Conservation (phyloP, 805 yeast genomes). For the Schizosaccharomyces lindneri region DNA sequence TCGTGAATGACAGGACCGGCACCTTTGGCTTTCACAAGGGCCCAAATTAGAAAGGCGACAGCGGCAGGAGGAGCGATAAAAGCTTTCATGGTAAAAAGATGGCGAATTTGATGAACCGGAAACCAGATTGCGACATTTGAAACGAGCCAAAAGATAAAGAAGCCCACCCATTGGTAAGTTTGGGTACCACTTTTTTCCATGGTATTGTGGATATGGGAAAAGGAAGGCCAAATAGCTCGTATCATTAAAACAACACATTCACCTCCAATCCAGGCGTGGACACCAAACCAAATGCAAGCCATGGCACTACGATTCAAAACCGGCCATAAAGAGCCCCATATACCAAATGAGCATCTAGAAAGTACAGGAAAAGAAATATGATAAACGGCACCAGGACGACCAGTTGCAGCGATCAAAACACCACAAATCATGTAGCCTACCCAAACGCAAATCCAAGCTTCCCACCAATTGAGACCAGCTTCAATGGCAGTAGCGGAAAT, state of each 20-base stretch:
- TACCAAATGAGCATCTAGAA: conserved; percentile 61
- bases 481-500: conserved; percentile 68
- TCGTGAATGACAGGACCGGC: conserved; percentile 36
- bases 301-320: conserved; percentile 65
- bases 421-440: conserved; percentile 57
- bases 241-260: conserved; percentile 60
- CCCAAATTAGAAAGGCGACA: conserved; percentile 58
- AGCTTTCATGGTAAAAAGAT: conserved; percentile 62
- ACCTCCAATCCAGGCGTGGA: conserved; percentile 67
- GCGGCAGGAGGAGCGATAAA: conserved; percentile 60
- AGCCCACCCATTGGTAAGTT: conserved; percentile 36
- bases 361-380: conserved; percentile 72
- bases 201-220: conserved; percentile 17
- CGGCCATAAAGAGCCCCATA: conserved; percentile 76
- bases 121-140: conserved; percentile 61
- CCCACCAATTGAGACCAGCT: conserved; percentile 74
- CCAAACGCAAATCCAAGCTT: conserved; percentile 74
- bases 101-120: conserved; percentile 61
- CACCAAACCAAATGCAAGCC: conserved; percentile 73
- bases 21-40: conserved; percentile 47
- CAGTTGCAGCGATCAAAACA: conserved; percentile 32
- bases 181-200: conserved; percentile 5
- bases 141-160: conserved; percentile 59
- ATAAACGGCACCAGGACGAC: conserved; percentile 43
- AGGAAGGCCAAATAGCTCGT: conserved; percentile 37